A percentile compares a stretch with the other conserved stretches of the same genome.
Conservation (phyloP, 2,329 filamentous ascomycete species). For the Rachicladosporium sp. region DNA sequence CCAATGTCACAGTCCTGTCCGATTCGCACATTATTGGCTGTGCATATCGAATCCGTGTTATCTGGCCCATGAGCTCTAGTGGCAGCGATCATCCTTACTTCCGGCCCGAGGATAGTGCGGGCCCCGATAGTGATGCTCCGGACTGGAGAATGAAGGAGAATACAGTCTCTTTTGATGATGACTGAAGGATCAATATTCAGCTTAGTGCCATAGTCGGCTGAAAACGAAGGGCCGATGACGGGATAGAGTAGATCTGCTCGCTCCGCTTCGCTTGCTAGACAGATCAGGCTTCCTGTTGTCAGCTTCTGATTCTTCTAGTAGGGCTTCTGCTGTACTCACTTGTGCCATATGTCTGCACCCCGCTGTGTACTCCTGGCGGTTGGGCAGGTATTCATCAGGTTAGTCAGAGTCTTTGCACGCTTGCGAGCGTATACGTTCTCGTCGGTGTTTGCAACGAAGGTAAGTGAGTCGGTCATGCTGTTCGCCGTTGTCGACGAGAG, state of each 20-base stretch:
- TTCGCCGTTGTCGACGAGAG: too few species aligned
- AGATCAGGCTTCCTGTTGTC: background rate
- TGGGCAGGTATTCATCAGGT: slow-evolving; percentile 5
- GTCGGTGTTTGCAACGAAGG: slow-evolving; percentile 4
- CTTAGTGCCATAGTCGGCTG: slow-evolving; percentile 10
- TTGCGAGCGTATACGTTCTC: slow-evolving; percentile 6
- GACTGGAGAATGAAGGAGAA: slow-evolving; percentile 4
- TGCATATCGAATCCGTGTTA: slow-evolving; percentile 3
- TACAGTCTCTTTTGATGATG: slow-evolving; percentile 8
- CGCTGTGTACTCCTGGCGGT: slow-evolving; percentile 1
- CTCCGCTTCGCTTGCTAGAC: background rate
- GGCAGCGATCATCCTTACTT: slow-evolving; percentile 5
- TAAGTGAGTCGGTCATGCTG: too few species aligned
- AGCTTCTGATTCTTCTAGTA: background rate
- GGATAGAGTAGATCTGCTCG: background rate
- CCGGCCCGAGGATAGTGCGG: slow-evolving; percentile 4
- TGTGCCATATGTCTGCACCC: slow-evolving; percentile 7
- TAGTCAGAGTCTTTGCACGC: slow-evolving; percentile 1
- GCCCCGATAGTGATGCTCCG: slow-evolving; percentile 5
- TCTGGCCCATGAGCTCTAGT: slow-evolving; percentile 5
- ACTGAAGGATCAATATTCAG: slow-evolving; percentile 6
- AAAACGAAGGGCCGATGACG: slow-evolving; percentile 7
- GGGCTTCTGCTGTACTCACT: slow-evolving; percentile 1
- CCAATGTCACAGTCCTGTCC: slow-evolving; percentile 12
- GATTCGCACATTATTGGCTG: slow-evolving; percentile 2